These are phyloP conservation scores for Gnaphalium uliginosum DNA, from an alignment of 129 eudicot genomes.

Conservation along the genomic window DNA sequence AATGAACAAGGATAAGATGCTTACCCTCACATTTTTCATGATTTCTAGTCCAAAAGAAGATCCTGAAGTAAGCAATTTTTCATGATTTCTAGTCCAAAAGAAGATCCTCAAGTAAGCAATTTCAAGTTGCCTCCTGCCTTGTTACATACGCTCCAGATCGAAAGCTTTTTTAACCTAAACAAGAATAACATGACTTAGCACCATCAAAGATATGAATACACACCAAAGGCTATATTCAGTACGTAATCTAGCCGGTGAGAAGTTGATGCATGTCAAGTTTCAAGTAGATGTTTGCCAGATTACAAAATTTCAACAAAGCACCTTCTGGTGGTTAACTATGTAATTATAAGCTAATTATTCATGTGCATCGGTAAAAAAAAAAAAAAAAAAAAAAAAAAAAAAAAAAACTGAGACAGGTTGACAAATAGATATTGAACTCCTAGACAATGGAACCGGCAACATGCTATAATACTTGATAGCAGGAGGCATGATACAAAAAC, in stretches of 20 bases:
- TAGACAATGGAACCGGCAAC: background rate
- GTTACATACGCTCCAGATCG: background rate
- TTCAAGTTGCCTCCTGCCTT: background rate
- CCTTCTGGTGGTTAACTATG: background rate
- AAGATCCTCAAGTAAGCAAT: background rate
- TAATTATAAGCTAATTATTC: background rate
- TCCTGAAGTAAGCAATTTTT: background rate
- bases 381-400: background rate
- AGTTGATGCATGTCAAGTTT: background rate
- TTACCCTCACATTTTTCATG: background rate
- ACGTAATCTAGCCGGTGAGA: background rate
- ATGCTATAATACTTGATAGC: background rate
- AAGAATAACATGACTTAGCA: constrained; percentile 18
- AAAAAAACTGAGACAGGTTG: background rate
- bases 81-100: constrained; percentile 2
- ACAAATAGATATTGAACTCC: background rate
- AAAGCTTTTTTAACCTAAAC: constrained; percentile 24
- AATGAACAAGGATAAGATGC: background rate
- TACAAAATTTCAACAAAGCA: background rate
- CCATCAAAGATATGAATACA: background rate
- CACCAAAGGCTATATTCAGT: background rate
- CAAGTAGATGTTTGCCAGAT: background rate
- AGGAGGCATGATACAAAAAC: background rate
- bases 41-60: constrained; percentile 6
- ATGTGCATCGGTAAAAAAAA: background rate